Base-by-base conservation (phyloP, 805 yeast genomes). In the Candida maesae region DNA sequence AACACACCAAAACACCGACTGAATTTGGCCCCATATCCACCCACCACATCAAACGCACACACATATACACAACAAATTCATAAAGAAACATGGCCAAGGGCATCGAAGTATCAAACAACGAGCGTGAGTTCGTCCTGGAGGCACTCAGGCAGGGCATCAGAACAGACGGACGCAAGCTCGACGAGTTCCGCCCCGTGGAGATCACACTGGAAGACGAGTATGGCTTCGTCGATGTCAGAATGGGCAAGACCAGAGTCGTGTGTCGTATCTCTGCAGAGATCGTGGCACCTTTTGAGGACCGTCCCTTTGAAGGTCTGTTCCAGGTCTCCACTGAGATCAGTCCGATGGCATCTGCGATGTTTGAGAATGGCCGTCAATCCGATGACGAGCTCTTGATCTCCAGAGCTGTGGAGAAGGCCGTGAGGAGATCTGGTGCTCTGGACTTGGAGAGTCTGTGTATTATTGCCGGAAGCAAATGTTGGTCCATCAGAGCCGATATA, bases 261-360 rank as follows among this genome's bases (percentile, higher is more conserved):
- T 88, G 78, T 4, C 71, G 86, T 41, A 80, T 91, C 5, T 78
- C 89, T 14, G 84, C 95, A 10, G 81, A 78, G 38, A 79, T 93
- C 12, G 72, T 77, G 4, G 75, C 77, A 44, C 99, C 99, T 1
- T 82, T 73, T 48, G 95, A 88, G 36, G 95, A 90, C 51, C 72
- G 96, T 40, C 97, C 97, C 0, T 91, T 87, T 59, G 99, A 93
- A 62, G 99, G 99, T 2, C 55, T 84, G 4, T 89, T 93, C 59
- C 70, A 75, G 18, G 89, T 93, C 12, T 77, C 84, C 36, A 84
- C 95, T 2, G 98, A 93, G 55, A 78, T 86, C 32, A 76, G 89
- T 16, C 86, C 97, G 13, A 83, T 91, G 88, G 95, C 96, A 1
- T 80, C 89, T 5, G 82, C 95, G 1, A 71, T 78, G 51, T 89